Evolutionary conservation across 108 stramenopile genomes (phyloP), one percentile per base, ranked within the genome.

Genomic region (Pseudonitzschia pungens): DNA sequence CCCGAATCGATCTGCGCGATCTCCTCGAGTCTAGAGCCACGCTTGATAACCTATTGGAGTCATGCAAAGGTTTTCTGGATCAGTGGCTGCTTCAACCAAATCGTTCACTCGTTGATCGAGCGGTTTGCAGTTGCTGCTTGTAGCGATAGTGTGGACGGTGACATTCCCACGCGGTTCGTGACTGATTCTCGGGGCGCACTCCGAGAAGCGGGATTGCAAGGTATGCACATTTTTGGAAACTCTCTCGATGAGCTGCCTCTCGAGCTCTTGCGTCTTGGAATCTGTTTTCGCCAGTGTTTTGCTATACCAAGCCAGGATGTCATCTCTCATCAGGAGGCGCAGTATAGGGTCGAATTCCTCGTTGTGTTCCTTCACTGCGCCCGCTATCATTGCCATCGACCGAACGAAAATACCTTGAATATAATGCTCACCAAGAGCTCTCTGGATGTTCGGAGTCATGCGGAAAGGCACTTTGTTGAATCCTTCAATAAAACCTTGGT

Each of bases 241-340:
- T 69, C 91, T 69, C 55, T 94, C 93, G 15, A 81, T 75, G 15
- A 94, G 84, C 63, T 94, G 93, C 45, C 72, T 78, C 53, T 94
- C 93, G 28, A 94, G 67, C 45, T 94, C 93, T 60, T 91, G 93
- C 14, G 83, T 85, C 73, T 94, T 90, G 24, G 84, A 65, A 60
- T 92, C 93, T 50, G 83, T 84, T 44, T 86, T 89, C 12, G 90
- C 81, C 53, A 85, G 77, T 16, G 89, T 85, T 73, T 92, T 92
- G 45, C 86, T 89, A 63, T 91, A 94, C 89, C 91, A 94, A 11
- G 93, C 78, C 43, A 94, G 70, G 15, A 94, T 88, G 69, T 94
- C 93, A 71, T 94, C 93, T 66, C 93, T 73, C 75, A 92, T 77
- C 31, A 94, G 73, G 29, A 94, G 71, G 27, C 86, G 85, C 1